Conservation (phyloP, 495 filamentous ascomycete species). For the Amorphotheca resinae region DNA sequence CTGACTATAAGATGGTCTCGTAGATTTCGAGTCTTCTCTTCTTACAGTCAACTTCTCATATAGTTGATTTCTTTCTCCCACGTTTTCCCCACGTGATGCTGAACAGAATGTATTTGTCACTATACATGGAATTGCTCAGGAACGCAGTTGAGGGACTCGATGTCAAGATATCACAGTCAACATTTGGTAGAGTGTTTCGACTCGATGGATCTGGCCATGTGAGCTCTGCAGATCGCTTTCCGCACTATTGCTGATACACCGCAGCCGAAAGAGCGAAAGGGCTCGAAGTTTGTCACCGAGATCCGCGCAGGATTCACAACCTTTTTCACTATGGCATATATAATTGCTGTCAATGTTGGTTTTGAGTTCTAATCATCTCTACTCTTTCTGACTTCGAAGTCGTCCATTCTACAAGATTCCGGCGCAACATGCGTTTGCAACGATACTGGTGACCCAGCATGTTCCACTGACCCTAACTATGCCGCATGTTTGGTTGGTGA, state of each 20-base stretch:
- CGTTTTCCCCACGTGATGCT: slow-evolving; percentile 17
- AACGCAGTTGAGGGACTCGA: slow-evolving; percentile 20
- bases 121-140: slow-evolving; percentile 9
- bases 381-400: slow-evolving; percentile 19
- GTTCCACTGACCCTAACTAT: slow-evolving; percentile 43
- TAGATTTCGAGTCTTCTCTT: not conserved
- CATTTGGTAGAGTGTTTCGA: slow-evolving; percentile 58
- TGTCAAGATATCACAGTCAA: slow-evolving; percentile 27
- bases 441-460: slow-evolving; percentile 31
- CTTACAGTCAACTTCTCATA: not conserved
- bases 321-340: slow-evolving; percentile 79
- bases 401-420: slow-evolving; percentile 42
- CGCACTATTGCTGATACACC: not conserved
- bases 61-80: slow-evolving; percentile 5
- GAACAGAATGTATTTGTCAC: not conserved
- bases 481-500: slow-evolving; percentile 36
- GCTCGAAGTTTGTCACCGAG: slow-evolving; percentile 60
- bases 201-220: slow-evolving; percentile 60
- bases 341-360: slow-evolving; percentile 46
- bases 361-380: not conserved
- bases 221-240: slow-evolving; percentile 14
- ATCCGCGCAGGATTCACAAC: slow-evolving; percentile 72
- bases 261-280: slow-evolving; percentile 40
- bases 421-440: slow-evolving; percentile 64
- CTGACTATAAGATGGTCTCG: too few relatives aligned